Evolutionary conservation across 2,329 filamentous ascomycete species (phyloP).

Genomic region (Ophiostoma sp.): DNA sequence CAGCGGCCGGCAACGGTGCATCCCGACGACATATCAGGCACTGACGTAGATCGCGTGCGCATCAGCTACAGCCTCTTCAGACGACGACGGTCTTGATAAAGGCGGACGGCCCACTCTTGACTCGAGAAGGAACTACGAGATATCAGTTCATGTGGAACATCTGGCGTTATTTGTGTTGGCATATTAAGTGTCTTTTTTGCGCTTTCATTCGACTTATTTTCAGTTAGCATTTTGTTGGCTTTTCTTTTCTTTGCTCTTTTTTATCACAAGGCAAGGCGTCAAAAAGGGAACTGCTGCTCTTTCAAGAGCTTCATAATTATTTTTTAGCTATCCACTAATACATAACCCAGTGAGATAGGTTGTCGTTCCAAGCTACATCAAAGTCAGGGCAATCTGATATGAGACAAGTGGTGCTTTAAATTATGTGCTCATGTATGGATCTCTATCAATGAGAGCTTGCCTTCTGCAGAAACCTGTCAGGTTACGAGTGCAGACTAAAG

Average conservation of each 20-base stretch:
- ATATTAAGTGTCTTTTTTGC: not conserved
- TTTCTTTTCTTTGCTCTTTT: constrained; percentile 6
- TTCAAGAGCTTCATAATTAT: not conserved
- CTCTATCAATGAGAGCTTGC: not conserved
- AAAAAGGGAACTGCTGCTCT: constrained; percentile 15
- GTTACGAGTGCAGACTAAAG: not conserved
- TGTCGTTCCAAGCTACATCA: not conserved
- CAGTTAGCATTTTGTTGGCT: not conserved
- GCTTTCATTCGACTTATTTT: not conserved
- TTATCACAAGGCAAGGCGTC: constrained; percentile 19
- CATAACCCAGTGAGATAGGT: not conserved
- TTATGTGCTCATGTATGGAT: not conserved
- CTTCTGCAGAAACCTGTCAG: not conserved
- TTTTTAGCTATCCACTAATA: not conserved
- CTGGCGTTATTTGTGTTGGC: constrained; percentile 2
- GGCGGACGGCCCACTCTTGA: not conserved
- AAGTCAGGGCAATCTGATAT: not conserved
- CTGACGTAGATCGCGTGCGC: not conserved
- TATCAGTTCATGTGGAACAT: not conserved
- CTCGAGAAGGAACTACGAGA: not conserved
- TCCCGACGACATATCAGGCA: not conserved
- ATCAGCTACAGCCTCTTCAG: not conserved
- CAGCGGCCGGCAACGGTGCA: not conserved
- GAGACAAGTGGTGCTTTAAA: not conserved
- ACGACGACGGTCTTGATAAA: not conserved